A percentile compares a stretch with the other conserved stretches of the same genome.
Conservation (phyloP, 2,329 filamentous ascomycete species). For the Paecilomyces sp. region DNA sequence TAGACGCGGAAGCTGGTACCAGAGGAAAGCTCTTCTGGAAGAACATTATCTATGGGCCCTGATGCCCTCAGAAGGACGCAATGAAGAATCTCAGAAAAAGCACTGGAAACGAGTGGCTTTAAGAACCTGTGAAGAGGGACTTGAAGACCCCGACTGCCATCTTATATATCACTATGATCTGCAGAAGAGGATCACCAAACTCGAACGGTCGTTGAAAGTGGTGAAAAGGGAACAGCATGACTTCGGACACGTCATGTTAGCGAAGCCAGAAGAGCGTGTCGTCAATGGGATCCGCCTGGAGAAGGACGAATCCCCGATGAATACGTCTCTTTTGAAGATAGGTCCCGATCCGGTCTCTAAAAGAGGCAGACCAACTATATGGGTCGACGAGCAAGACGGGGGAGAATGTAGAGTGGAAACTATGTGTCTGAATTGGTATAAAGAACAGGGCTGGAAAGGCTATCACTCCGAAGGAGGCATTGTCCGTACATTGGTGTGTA, state of each 20-base stretch:
- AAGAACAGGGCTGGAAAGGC: conserved; percentile 79
- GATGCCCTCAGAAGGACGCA: conserved; percentile 41
- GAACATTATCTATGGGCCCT: conserved; percentile 84
- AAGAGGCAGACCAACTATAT: conserved; percentile 59
- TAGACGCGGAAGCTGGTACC: conserved; percentile 86
- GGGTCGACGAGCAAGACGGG: conserved; percentile 67
- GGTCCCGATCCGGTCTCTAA: conserved; percentile 12
- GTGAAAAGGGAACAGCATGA: conserved; percentile 84
- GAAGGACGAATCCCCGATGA: conserved; percentile 40
- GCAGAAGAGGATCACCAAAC: conserved; percentile 85
- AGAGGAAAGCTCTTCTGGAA: conserved; percentile 86
- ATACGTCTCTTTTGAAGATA: conserved; percentile 5
- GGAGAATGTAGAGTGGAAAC: conserved; percentile 82
- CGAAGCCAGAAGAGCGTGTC: conserved; percentile 65
- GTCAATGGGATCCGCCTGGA: conserved; percentile 74
- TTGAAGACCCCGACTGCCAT: conserved; percentile 85
- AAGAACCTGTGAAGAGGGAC: conserved; percentile 73
- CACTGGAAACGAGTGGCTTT: conserved; percentile 74
- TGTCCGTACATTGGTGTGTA: conserved; percentile 64
- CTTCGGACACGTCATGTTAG: conserved; percentile 76
- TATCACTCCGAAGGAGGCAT: conserved; percentile 92
- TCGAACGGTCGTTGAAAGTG: conserved; percentile 77
- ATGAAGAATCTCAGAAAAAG: conserved; percentile 61
- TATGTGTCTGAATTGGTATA: conserved; percentile 88
- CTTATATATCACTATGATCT: conserved; percentile 90